Conservation (phyloP, 2,329 filamentous ascomycete genomes). For the Fonsecaea monophora region DNA sequence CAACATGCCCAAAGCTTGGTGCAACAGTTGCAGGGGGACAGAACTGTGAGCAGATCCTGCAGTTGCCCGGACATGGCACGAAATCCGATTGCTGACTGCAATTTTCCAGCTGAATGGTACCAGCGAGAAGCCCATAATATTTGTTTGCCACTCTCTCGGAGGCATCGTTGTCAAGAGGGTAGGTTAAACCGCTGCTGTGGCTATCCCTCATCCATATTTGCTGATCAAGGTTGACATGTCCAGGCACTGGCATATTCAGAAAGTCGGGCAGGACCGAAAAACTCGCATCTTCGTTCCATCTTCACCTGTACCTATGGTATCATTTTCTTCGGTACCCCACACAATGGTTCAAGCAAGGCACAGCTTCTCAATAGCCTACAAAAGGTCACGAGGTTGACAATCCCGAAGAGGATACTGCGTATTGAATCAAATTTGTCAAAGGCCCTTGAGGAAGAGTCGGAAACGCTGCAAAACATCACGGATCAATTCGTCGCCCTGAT, state of each 20-base stretch:
- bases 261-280: conserved; percentile 35
- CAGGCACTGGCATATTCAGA: conserved; percentile 48
- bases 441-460: conserved; percentile 58
- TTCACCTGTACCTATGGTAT: conserved; percentile 48
- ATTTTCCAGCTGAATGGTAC: conserved; percentile 43
- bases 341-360: conserved; percentile 47
- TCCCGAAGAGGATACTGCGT: conserved; percentile 42
- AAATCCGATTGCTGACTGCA: conserved; percentile 1
- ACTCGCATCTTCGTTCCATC: conserved; percentile 42
- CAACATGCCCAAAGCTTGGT: conserved; percentile 49
- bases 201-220: neutral
- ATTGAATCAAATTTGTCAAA: conserved; percentile 57
- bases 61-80: no score
- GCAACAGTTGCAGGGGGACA: conserved; percentile 45
- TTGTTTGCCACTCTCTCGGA: conserved; percentile 52
- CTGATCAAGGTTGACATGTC: conserved; percentile 5
- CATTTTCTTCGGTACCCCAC: conserved; percentile 50
- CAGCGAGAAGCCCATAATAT: conserved; percentile 48
- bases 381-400: conserved; percentile 42
- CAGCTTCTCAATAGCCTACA: conserved; percentile 38
- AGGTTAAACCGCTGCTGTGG: conserved; percentile 20
- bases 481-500: conserved; percentile 49
- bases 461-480: conserved; percentile 50
- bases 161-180: conserved; percentile 52
- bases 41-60: conserved; percentile 40